phyloP scores from a whole-genome alignment of 495 filamentous ascomycete genomes.

The Annulohypoxylon bovei region DNA sequence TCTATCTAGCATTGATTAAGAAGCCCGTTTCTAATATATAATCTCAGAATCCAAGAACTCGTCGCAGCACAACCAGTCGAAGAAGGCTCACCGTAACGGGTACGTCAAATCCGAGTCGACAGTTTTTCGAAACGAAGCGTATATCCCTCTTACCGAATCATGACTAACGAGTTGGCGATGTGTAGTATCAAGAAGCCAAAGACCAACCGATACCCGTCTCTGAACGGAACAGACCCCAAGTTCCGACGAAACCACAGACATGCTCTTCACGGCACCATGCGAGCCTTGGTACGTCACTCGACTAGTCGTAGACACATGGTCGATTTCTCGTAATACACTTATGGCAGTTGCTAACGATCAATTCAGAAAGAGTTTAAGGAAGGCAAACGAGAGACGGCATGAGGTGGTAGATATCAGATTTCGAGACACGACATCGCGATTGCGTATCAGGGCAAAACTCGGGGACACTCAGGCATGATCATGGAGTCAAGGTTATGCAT shows the following conservation, averaged over 20 bases:
- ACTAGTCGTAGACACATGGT: background rate
- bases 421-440: slow-evolving; percentile 47
- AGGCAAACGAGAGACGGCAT: slow-evolving; percentile 93
- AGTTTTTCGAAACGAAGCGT: background rate
- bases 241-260: slow-evolving; percentile 99
- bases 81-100: slow-evolving; percentile 99
- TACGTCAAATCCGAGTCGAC: slow-evolving; percentile 58
- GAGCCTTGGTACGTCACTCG: slow-evolving; percentile 83
- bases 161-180: slow-evolving; percentile 25
- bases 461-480: slow-evolving; percentile 46
- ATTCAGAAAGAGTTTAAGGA: slow-evolving; percentile 96
- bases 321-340: background rate
- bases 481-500: slow-evolving; percentile 51
- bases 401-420: slow-evolving; percentile 54
- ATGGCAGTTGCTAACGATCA: slow-evolving; percentile 55
- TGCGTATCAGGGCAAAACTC: slow-evolving; percentile 45
- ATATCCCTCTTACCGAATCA: background rate
- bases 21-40: slow-evolving; percentile 6
- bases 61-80: slow-evolving; percentile 95
- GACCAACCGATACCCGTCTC: slow-evolving; percentile 97
- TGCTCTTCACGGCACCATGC: slow-evolving; percentile 97
- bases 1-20: background rate
- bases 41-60: slow-evolving; percentile 95
- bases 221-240: slow-evolving; percentile 99
- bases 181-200: slow-evolving; percentile 99